phyloP scores from a whole-genome alignment of 1,284 basidiomycete species.

The Hymenochaete sp. region DNA sequence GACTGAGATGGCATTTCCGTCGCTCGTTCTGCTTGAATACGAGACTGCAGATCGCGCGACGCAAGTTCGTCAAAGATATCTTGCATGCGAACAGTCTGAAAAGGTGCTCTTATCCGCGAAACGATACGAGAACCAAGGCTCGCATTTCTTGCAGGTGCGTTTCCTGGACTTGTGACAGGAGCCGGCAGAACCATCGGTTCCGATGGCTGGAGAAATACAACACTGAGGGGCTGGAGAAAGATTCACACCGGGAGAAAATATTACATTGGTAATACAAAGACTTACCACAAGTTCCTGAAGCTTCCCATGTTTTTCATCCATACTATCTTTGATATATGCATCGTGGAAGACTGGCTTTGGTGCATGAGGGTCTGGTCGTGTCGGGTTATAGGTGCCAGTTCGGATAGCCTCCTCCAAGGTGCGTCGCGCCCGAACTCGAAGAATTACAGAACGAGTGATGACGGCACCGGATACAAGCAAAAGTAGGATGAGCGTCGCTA shows the following conservation, averaged over 20 bases:
- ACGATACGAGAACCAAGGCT: too few species aligned
- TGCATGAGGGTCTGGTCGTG: too few species aligned
- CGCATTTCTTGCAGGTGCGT: too few species aligned
- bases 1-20: conserved; percentile 8
- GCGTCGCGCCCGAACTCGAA: conserved; percentile 47
- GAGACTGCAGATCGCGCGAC: conserved; percentile 4
- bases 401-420: conserved; percentile 53
- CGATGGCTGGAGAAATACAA: too few species aligned
- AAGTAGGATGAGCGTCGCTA: conserved; percentile 56
- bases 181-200: too few species aligned
- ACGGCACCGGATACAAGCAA: conserved; percentile 55
- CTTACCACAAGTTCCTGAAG: conserved; percentile 1
- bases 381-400: conserved; percentile 49
- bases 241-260: too few species aligned
- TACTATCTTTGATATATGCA: conserved; percentile 27
- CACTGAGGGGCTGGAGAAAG: too few species aligned
- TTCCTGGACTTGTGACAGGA: too few species aligned
- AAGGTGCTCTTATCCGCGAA: neutral
- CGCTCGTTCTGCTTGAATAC: too few species aligned
- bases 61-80: conserved; percentile 10
- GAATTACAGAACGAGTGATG: conserved; percentile 47
- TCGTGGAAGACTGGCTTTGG: conserved; percentile 45
- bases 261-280: neutral
- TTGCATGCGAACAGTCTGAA: conserved; percentile 1
- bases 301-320: neutral